Percentiles rank a stretch among this genome's conserved stretches.
Evolutionary conservation across 1,139 yeast genomes (phyloP).

Genomic region (Taphrina confusa): DNA sequence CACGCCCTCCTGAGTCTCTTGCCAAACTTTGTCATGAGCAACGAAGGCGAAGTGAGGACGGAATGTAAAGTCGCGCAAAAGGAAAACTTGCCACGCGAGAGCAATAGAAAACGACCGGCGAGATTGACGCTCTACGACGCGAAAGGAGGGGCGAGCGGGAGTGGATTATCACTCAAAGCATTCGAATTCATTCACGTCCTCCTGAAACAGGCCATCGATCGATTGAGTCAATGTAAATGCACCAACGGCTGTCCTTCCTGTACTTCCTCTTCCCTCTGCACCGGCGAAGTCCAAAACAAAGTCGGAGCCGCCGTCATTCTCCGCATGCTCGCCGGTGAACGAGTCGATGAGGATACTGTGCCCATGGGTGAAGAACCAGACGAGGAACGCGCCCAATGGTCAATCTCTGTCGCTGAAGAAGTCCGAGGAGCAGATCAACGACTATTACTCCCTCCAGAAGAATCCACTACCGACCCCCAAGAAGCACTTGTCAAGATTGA

Average conservation of each 20-base stretch:
- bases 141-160: constrained; percentile 70
- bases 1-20: constrained; percentile 56
- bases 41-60: constrained; percentile 73
- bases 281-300: constrained; percentile 81
- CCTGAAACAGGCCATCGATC: constrained; percentile 58
- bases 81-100: constrained; percentile 75
- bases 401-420: constrained; percentile 22
- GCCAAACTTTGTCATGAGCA: constrained; percentile 49
- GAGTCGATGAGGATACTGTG: constrained; percentile 56
- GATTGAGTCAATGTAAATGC: constrained; percentile 70
- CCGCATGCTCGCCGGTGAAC: constrained; percentile 44
- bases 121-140: constrained; percentile 80
- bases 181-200: constrained; percentile 74
- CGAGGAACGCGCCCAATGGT: constrained; percentile 31
- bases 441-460: background rate
- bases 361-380: constrained; percentile 62
- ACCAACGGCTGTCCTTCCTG: constrained; percentile 89
- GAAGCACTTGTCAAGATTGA: background rate
- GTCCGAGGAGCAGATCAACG: constrained; percentile 29
- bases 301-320: constrained; percentile 79
- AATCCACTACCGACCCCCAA: too few species aligned
- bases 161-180: constrained; percentile 76
- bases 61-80: constrained; percentile 98
- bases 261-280: constrained; percentile 74
- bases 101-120: constrained; percentile 76